A percentile compares a stretch with the other conserved stretches of the same genome.
Conservation (phyloP, 768 basidiomycete species). For the Kwoniella pini region DNA sequence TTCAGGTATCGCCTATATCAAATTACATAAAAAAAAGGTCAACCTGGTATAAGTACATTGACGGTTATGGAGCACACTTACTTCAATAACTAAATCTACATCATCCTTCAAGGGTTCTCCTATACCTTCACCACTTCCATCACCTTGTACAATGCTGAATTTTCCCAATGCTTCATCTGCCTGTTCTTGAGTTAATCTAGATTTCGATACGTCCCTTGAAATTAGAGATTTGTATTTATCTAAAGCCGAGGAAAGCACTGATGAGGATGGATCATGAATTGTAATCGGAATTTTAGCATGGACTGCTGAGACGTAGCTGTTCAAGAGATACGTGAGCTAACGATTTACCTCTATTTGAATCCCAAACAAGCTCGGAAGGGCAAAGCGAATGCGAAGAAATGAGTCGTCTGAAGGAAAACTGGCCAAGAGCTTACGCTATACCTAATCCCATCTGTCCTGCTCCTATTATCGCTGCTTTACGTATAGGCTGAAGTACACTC, state of each 20-base stretch:
- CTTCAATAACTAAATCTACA: constrained; percentile 90
- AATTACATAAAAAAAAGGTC: background rate
- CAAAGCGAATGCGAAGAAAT: too few species aligned
- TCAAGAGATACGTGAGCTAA: background rate
- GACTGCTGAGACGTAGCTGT: constrained; percentile 61
- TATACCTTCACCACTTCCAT: constrained; percentile 58
- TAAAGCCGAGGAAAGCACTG: constrained; percentile 73
- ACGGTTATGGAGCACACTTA: constrained; percentile 53
- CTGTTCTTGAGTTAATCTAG: constrained; percentile 66
- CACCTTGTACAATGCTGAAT: constrained; percentile 53
- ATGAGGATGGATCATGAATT: constrained; percentile 74
- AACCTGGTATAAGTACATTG: background rate
- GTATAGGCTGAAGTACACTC: constrained; percentile 29
- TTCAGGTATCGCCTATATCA: constrained; percentile 77
- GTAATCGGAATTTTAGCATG: constrained; percentile 82
- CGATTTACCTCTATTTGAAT: background rate
- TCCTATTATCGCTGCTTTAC: constrained; percentile 46
- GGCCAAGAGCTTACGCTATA: constrained; percentile 66
- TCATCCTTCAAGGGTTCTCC: constrained; percentile 66
- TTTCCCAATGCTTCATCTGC: constrained; percentile 73
- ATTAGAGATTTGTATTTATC: constrained; percentile 76
- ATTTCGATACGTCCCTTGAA: constrained; percentile 85
- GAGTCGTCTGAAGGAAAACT: too few species aligned
- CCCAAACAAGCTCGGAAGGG: background rate
- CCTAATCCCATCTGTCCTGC: constrained; percentile 70